Percentiles rank a stretch among this genome's conserved stretches.
phyloP scores from a whole-genome alignment of 768 basidiomycete genomes.

The Rhizopogon vesiculosus region DNA sequence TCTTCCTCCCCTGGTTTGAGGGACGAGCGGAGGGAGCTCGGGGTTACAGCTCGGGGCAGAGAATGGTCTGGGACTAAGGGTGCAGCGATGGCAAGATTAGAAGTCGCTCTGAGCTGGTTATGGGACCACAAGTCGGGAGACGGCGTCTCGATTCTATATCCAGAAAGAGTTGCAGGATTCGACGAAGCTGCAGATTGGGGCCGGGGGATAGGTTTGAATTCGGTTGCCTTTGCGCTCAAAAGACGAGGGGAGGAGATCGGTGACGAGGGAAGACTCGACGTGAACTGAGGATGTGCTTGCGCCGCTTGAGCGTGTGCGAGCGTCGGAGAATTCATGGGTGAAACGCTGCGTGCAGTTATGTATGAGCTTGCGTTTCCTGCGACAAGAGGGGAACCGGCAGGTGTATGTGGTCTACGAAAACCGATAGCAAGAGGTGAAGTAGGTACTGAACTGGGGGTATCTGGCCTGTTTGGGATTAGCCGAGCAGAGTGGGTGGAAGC shows the following conservation, averaged over 20 bases:
- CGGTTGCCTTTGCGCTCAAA: slow-evolving; percentile 84
- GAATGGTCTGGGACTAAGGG: slow-evolving; percentile 76
- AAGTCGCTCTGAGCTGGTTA: slow-evolving; percentile 58
- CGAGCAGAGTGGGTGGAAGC: slow-evolving; percentile 68
- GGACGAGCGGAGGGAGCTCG: slow-evolving; percentile 67
- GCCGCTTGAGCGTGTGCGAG: slow-evolving; percentile 51
- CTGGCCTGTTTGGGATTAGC: slow-evolving; percentile 59
- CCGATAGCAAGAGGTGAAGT: slow-evolving; percentile 70
- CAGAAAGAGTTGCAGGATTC: slow-evolving; percentile 44
- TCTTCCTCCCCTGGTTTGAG: slow-evolving; percentile 54
- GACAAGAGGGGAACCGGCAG: slow-evolving; percentile 72
- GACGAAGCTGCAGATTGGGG: slow-evolving; percentile 72
- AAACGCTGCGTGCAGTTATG: slow-evolving; percentile 47
- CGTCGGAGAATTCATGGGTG: slow-evolving; percentile 65
- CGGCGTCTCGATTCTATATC: slow-evolving; percentile 70
- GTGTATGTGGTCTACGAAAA: slow-evolving; percentile 78
- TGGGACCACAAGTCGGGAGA: slow-evolving; percentile 91
- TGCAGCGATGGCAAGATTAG: slow-evolving; percentile 88
- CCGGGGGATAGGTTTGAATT: slow-evolving; percentile 82
- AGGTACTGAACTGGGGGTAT: slow-evolving; percentile 73
- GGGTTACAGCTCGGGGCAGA: slow-evolving; percentile 53
- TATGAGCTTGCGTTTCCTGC: slow-evolving; percentile 50
- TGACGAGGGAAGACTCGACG: slow-evolving; percentile 80
- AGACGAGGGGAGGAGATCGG: slow-evolving; percentile 82
- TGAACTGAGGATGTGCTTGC: slow-evolving; percentile 56